Base-by-base conservation (phyloP, 225 moss, liverwort and hornwort species). In the Physcomitrium patens region DNA sequence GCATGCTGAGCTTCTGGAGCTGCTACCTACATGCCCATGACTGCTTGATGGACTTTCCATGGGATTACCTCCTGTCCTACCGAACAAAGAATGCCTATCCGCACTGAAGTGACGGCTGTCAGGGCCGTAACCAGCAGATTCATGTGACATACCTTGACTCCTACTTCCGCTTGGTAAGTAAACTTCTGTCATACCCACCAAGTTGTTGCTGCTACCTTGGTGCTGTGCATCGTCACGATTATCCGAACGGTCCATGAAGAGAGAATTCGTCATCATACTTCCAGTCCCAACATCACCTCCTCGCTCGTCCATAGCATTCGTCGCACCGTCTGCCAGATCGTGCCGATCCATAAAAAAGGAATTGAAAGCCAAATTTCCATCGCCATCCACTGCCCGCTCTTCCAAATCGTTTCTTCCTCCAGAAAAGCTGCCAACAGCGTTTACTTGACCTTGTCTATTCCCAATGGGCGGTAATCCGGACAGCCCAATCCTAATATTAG, bases 1-100 rank as follows among this genome's bases (percentile, higher is more conserved):
- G 85, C 91, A 91, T 54, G 92, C 86, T 41, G 89, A 69, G 76
- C 91, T 79, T 77, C 94, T 89, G 67, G 92, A 89, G 82, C 86
- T 91, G 83, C 84, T 86, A 67, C 81, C 85, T 22, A 81, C 84
- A 73, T 86, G 83, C 60, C 86, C 87, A 78, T 72, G 66, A 70
- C 62, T 74, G 57, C 81, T 73, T 9, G 87, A 66, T 31, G 86
- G 46, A 53, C 2, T 85, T 56, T 81, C 87, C 46, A 74, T 31
- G 41, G 82, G 71, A 62, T 68, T 75, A 37, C 80, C 79, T 76
- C 80, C 76, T 15, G 70, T 20, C 59, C 37, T 76, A 13, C 82
- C 74, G 42, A 82, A 78, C 70, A 73, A 68, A 76, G 78, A 76
- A n/a, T 86, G 92, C 23, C 82, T 82, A 44, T 91, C 85, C 68